Base-by-base conservation (phyloP, 2,329 filamentous ascomycete genomes). In the Lachnellula occidentalis region DNA sequence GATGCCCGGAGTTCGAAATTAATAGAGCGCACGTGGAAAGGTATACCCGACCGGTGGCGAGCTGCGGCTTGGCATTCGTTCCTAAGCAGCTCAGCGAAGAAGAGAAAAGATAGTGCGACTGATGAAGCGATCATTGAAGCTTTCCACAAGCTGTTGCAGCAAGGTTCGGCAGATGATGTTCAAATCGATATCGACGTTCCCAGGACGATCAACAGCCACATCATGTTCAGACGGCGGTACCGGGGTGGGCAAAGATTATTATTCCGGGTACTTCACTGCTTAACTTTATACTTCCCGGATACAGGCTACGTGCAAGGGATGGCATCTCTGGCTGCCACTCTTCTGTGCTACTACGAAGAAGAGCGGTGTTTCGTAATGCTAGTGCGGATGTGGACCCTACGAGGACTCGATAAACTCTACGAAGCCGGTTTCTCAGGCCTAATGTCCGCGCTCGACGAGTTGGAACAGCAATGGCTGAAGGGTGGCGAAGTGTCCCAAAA, bases 171-270 rank as follows among this genome's bases (percentile, higher is more conserved):
- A 0, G 94, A 99, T 67, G 94, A 99, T 70, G 85, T 92, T 21
- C 94, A 99, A 73, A 99, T 99, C 64, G 94, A 99, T 70, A 83
- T 97, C 43, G 94, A 99, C 70, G 94, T 99, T 17, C 94, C 94
- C 1, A 82, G 94, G 51, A 97, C 94, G 4, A 95, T 99, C 70
- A 95, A 85, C 70, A 85, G 88, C 59, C 94, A 99, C 72, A 92
- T 99, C 70, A 96, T 99, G 92, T 99, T 99, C 69, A 85, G 94
- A 45, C 81, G 85, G 59, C 82, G 94, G 49, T 99, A 99, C 72
- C 83, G 90, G 22, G 94, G 94, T 57, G 94, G 92, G 1, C 92
- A 99, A 71, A 83, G 94, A 43, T 76, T 97, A 14, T 77, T 99
- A 2, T 99, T 99, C 72, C 84, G 94, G 49, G 91, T 97, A 2